Evolutionary conservation across 106 monocot species (phyloP), one percentile per base, ranked within the genome.

Genomic region (Dendrobium officinale): DNA sequence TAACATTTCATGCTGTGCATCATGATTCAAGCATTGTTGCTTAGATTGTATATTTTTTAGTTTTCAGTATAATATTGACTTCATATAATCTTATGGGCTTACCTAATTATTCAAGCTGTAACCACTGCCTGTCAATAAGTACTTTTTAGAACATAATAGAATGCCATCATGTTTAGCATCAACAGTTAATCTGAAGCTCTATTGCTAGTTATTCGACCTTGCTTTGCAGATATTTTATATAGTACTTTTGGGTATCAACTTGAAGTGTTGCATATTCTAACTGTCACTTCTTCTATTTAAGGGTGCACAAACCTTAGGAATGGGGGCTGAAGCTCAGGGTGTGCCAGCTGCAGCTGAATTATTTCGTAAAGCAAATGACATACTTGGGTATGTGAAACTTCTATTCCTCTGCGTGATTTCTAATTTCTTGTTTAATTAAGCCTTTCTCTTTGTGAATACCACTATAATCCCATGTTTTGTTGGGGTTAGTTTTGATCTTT

Each of bases 301-400:
- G 96, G 96, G 96, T 61, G 96, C 96, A 13, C 96, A 97, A 85
- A 79, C 86, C 77, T 87, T 92, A 16, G 96, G 96, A 81, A 97
- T 97, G 96, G 96, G 94, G n/a, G 80, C 31, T 24, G 90, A 85
- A 81, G 87, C 90, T 81, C 90, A 94, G 77, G 83, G 74, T 77
- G 90, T 94, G 48, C 82, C 75, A 8, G 92, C 96, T 75, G 96
- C 96, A 72, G 88, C 96, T 44, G 85, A 91, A 47, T 85, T 97
- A 80, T 97, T 88, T 74, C 73, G 85, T 45, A 94, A 92, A 85
- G 94, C 96, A 78, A 97, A 94, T 77, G 83, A 92, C 67, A 87
- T 97, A 80, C 94, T 97, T 85, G 96, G 96, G 96, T 97, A 84
- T 66, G 77, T 44, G 15, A 56, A 45, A 58, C 3, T 41, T 48